phyloP scores from a whole-genome alignment of 305 asterid species.

The Striga hermonthica region DNA sequence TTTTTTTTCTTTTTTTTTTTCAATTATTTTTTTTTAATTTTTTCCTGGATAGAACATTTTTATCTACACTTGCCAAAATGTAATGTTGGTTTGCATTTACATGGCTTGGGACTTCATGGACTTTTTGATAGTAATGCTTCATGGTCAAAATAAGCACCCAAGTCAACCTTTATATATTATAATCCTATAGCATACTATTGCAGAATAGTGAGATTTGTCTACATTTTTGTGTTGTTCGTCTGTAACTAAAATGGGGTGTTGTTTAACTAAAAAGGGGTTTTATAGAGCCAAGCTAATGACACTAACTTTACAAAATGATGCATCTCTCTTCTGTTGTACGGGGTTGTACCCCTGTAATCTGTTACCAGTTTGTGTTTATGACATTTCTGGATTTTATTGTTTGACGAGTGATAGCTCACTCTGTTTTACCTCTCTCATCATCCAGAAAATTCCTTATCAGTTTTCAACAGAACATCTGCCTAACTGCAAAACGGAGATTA shows the following conservation, averaged over 20 bases:
- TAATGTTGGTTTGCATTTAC: neutral
- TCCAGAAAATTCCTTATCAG: constrained; percentile 83
- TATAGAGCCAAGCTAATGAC: no score
- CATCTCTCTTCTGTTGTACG: neutral
- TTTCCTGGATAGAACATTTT: neutral
- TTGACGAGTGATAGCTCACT: constrained; percentile 28
- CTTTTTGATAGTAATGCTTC: neutral
- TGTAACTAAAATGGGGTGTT: constrained; percentile 6
- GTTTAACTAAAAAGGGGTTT: no score
- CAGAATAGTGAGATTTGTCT: no score
- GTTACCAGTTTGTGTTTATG: neutral
- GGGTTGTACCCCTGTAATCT: no score
- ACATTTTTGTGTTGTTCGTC: neutral
- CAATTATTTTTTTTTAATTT: neutral
- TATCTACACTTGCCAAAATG: neutral
- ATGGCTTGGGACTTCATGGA: neutral
- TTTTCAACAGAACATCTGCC: constrained; percentile 86
- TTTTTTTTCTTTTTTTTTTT: constrained; percentile 4
- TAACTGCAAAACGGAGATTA: constrained; percentile 63
- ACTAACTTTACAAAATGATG: no score
- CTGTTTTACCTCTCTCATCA: constrained; percentile 20
- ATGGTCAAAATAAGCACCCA: neutral
- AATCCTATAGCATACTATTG: neutral
- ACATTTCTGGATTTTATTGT: constrained; percentile 9
- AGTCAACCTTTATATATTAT: neutral